Conservation (phyloP, 2,329 filamentous ascomycete species). For the Hymenoscyphus linearis region DNA sequence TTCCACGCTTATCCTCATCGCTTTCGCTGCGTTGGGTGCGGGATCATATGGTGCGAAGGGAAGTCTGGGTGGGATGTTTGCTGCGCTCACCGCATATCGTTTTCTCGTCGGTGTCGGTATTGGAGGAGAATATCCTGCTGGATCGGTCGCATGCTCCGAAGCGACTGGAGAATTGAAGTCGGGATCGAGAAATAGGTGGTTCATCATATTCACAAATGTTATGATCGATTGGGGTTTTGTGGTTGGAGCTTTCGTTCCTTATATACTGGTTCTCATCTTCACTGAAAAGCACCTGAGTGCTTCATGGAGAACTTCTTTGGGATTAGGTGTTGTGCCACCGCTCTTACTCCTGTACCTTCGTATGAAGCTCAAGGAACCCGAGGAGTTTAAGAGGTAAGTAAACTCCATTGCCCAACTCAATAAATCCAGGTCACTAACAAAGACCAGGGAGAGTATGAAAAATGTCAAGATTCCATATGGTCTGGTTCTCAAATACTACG, state of each 20-base stretch:
- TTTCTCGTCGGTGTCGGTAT: constrained; percentile 82
- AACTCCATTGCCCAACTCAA: neutral
- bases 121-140: constrained; percentile 75
- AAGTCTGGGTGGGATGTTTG: constrained; percentile 65
- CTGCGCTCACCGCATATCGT: constrained; percentile 73
- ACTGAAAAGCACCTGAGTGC: constrained; percentile 55
- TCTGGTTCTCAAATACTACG: constrained; percentile 61
- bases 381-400: constrained; percentile 55
- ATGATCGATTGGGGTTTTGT: constrained; percentile 86
- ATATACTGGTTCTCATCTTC: constrained; percentile 55
- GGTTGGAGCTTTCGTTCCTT: constrained; percentile 69
- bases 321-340: constrained; percentile 73
- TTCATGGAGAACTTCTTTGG: constrained; percentile 79
- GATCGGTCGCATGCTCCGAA: constrained; percentile 79
- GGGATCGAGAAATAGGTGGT: constrained; percentile 85
- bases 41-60: constrained; percentile 72
- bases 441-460: constrained; percentile 32
- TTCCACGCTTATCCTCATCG: constrained; percentile 75
- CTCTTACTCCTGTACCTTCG: constrained; percentile 66
- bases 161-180: constrained; percentile 74
- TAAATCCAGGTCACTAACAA: constrained; percentile 6
- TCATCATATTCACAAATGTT: constrained; percentile 82
- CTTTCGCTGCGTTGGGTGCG: constrained; percentile 76
- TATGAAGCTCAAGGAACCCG: constrained; percentile 69
- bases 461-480: constrained; percentile 48